phyloP scores from a whole-genome alignment of 176 grass and related monocot species.

The Eremochloa ophiuroides region DNA sequence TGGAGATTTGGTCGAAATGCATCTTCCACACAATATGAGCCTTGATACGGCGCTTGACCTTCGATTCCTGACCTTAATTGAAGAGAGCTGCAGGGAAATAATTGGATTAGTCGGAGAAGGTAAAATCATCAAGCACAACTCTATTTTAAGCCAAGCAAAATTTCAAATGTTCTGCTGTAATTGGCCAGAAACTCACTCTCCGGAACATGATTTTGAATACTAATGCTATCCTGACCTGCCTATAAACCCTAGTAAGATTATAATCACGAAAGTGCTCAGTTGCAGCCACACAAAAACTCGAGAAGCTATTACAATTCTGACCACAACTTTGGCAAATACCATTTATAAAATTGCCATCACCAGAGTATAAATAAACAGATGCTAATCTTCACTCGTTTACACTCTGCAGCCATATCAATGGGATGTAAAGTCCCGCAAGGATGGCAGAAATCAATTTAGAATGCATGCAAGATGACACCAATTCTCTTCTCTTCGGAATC shows the following conservation, averaged over 20 bases:
- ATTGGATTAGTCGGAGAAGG: slow-evolving; percentile 10
- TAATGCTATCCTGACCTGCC: background rate
- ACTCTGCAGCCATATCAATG: background rate
- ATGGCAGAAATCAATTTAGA: slow-evolving; percentile 3
- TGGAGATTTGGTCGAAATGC: slow-evolving; percentile 50
- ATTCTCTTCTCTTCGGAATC: background rate
- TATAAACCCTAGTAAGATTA: too few relatives aligned
- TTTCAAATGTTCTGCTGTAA: background rate
- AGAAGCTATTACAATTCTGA: background rate
- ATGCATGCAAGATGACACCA: background rate
- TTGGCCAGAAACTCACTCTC: background rate
- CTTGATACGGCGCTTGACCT: slow-evolving; percentile 39
- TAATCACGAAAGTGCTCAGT: too few relatives aligned
- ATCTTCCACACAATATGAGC: slow-evolving; percentile 61
- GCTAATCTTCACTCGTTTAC: background rate
- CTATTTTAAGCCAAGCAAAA: slow-evolving; percentile 1
- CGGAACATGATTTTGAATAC: background rate
- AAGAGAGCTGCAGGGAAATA: slow-evolving; percentile 41
- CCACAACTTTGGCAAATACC: background rate
- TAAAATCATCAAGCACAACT: background rate
- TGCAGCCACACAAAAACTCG: too few relatives aligned
- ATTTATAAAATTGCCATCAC: background rate
- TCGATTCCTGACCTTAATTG: slow-evolving; percentile 27
- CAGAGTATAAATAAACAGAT: background rate
- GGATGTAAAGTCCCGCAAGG: background rate